Percentiles rank a stretch among this genome's conserved stretches.
These are phyloP conservation scores for Exophiala xenobiotica DNA, from an alignment of 2,329 filamentous ascomycete species.

Conservation along the genomic window DNA sequence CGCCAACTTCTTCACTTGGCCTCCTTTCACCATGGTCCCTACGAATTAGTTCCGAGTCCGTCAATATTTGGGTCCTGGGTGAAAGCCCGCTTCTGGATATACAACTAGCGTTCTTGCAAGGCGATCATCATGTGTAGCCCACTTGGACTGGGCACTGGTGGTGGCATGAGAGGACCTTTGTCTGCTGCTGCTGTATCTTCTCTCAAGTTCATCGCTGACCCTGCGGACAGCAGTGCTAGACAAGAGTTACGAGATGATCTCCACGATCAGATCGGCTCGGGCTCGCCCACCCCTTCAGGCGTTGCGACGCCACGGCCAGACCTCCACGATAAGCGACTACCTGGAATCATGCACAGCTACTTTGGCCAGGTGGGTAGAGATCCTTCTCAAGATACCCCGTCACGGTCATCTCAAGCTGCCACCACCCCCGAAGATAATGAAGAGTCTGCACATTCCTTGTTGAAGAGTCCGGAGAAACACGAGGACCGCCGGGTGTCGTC, in stretches of 20 bases:
- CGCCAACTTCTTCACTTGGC: not conserved
- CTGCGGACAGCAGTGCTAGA: slow-evolving; percentile 26
- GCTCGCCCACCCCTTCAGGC: slow-evolving; percentile 82
- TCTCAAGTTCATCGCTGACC: slow-evolving; percentile 19
- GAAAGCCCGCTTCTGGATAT: too few relatives aligned
- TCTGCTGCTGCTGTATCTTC: slow-evolving; percentile 1
- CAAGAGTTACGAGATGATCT: slow-evolving; percentile 41
- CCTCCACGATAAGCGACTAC: slow-evolving; percentile 88
- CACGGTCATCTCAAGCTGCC: slow-evolving; percentile 41
- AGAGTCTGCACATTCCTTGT: slow-evolving; percentile 13
- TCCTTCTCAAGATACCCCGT: slow-evolving; percentile 58
- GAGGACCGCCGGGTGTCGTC: slow-evolving; percentile 32
- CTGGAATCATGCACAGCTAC: slow-evolving; percentile 91
- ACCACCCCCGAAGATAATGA: slow-evolving; percentile 28
- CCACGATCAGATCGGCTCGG: slow-evolving; percentile 59
- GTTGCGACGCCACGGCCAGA: slow-evolving; percentile 92
- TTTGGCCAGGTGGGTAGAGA: slow-evolving; percentile 98
- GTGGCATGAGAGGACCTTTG: too few relatives aligned
- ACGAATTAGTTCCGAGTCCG: too few relatives aligned
- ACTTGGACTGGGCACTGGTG: too few relatives aligned
- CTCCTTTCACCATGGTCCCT: too few relatives aligned
- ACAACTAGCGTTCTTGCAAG: too few relatives aligned
- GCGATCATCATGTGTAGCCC: slow-evolving; percentile 4
- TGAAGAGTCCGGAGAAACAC: slow-evolving; percentile 20
- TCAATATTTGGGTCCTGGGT: too few relatives aligned